Conservation (phyloP, 208 protist genomes). For the Leishmania gerbilli region DNA sequence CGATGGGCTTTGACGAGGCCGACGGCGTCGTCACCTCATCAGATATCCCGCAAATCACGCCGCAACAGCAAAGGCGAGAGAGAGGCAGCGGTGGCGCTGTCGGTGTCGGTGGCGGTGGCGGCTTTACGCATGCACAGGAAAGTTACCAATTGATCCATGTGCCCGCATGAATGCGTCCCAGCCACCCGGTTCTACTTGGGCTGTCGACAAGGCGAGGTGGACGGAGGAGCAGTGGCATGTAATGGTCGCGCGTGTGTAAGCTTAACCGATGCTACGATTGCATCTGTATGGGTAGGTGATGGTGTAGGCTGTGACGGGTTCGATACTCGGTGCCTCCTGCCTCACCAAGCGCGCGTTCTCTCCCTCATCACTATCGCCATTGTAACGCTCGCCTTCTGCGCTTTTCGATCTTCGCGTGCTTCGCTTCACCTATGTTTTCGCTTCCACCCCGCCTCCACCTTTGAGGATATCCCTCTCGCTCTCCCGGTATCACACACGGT, state of each 20-base stretch:
- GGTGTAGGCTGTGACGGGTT: no score
- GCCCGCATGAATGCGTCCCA: neutral
- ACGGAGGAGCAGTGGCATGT: neutral
- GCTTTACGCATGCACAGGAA: neutral
- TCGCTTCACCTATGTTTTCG: no score
- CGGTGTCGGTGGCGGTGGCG: neutral
- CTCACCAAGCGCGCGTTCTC: no score
- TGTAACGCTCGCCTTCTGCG: no score
- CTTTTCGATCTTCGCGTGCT: no score
- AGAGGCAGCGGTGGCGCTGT: neutral
- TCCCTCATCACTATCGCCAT: no score
- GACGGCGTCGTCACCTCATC: constrained; percentile 14
- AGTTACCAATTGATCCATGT: neutral
- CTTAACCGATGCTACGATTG: neutral
- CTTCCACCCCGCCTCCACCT: no score
- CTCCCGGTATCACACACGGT: no score
- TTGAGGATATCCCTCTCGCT: no score
- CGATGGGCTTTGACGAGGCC: constrained; percentile 42
- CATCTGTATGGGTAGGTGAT: neutral
- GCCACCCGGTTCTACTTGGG: neutral
- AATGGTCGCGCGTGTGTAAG: neutral
- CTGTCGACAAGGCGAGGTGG: neutral
- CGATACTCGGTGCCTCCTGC: no score
- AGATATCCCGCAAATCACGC: neutral
- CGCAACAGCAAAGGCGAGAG: neutral